Conservation (phyloP, 2,329 filamentous ascomycete genomes). For the Capronia coronata region DNA sequence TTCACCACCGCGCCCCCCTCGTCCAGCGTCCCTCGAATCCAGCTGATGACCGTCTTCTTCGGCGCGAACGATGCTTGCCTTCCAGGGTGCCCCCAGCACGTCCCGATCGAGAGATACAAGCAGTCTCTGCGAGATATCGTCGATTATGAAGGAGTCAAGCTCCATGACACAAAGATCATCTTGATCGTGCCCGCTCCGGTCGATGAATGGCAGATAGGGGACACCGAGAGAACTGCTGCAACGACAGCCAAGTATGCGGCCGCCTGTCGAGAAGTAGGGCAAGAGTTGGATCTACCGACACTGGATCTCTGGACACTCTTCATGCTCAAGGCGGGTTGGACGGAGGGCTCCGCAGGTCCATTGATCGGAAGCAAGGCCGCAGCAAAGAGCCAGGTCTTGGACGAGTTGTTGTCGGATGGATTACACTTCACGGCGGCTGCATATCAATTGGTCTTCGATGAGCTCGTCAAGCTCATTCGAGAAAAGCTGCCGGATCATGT, state of each 20-base stretch:
- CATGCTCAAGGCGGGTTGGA: constrained; percentile 58
- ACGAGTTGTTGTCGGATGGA: constrained; percentile 34
- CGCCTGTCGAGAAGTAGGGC: constrained; percentile 59
- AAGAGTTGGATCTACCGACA: constrained; percentile 52
- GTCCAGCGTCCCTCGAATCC: constrained; percentile 4
- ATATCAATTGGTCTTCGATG: constrained; percentile 51
- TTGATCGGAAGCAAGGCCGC: constrained; percentile 53
- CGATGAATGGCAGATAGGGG: constrained; percentile 61
- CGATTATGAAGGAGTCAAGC: constrained; percentile 60
- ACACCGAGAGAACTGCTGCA: constrained; percentile 53
- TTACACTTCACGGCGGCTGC: constrained; percentile 54
- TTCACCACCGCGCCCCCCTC: constrained; percentile 11
- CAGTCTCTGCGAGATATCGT: constrained; percentile 66
- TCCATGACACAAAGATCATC: constrained; percentile 69
- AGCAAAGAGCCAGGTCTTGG: constrained; percentile 48
- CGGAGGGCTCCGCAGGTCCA: constrained; percentile 38
- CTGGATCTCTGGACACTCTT: constrained; percentile 75
- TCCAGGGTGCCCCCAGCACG: constrained; percentile 62
- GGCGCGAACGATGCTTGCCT: constrained; percentile 86
- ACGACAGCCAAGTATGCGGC: constrained; percentile 58
- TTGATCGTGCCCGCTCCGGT: constrained; percentile 72
- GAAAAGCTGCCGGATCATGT: constrained; percentile 50
- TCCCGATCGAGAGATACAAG: constrained; percentile 69
- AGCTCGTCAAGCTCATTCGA: constrained; percentile 48
- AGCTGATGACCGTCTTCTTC: constrained; percentile 60